Conservation (phyloP, 2,329 filamentous ascomycete genomes). For the Pezicula rhizophila region DNA sequence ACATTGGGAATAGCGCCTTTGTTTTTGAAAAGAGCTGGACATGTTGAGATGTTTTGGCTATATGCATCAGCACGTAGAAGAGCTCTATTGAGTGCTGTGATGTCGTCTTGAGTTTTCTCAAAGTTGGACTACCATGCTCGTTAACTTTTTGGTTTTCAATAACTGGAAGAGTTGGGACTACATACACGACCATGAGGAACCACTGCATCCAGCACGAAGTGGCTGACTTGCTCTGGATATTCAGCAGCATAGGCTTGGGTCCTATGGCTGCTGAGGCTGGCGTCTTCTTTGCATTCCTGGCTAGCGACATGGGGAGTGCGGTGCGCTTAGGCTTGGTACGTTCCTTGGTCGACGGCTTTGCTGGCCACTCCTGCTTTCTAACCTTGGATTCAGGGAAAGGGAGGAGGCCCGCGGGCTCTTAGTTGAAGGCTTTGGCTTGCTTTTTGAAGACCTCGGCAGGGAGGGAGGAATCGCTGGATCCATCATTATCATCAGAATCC, state of each 20-base stretch:
- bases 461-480: no score
- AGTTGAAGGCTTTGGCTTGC: no score
- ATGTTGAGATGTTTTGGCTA: constrained; percentile 6
- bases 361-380: no score
- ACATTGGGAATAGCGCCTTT: constrained; percentile 7
- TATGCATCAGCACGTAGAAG: constrained; percentile 11
- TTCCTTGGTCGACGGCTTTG: no score
- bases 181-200: constrained; percentile 9
- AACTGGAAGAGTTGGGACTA: neutral
- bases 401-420: no score
- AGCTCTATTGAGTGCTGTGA: constrained; percentile 4
- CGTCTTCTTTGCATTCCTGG: no score
- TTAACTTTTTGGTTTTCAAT: no score
- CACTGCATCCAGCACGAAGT: constrained; percentile 9
- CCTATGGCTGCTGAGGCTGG: constrained; percentile 5
- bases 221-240: constrained; percentile 7
- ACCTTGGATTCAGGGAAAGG: no score
- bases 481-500: no score
- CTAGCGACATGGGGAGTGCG: no score
- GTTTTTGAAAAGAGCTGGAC: constrained; percentile 4
- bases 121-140: neutral
- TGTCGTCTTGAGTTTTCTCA: constrained; percentile 6
- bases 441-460: no score
- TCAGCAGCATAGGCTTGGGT: constrained; percentile 7
- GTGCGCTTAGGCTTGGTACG: no score